Conservation (phyloP, 2,329 filamentous ascomycete genomes). For the Pleurostoma richardsiae region DNA sequence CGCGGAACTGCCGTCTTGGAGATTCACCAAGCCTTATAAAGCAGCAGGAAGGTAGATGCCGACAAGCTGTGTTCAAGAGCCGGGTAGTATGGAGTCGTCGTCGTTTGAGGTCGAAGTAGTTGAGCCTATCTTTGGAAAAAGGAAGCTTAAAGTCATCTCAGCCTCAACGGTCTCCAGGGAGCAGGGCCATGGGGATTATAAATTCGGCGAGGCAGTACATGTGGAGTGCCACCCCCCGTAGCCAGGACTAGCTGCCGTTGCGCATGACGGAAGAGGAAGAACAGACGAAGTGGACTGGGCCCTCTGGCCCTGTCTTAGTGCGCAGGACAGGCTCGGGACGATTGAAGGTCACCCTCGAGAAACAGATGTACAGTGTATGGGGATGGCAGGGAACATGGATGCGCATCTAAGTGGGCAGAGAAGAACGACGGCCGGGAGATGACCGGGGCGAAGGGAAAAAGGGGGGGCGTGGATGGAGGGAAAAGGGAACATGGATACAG, state of each 20-base stretch:
- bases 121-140: constrained; percentile 7
- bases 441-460: not conserved
- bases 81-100: not conserved
- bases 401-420: not conserved
- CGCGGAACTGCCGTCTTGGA: not conserved
- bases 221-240: constrained; percentile 1
- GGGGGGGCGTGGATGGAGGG: not conserved
- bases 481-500: not conserved
- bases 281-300: not conserved
- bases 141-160: constrained; percentile 7
- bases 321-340: not conserved
- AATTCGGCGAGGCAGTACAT: constrained; percentile 5
- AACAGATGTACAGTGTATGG: not conserved
- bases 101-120: constrained; percentile 2
- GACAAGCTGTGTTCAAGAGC: not conserved
- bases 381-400: not conserved
- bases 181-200: constrained; percentile 7
- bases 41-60: not conserved
- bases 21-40: not conserved
- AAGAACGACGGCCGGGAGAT: not conserved
- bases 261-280: not conserved
- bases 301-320: not conserved
- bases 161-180: constrained; percentile 5
- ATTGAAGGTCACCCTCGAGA: not conserved
- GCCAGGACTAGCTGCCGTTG: not conserved